Conservation (phyloP, 1,284 basidiomycete species). For the Rhizoctonia solani region DNA sequence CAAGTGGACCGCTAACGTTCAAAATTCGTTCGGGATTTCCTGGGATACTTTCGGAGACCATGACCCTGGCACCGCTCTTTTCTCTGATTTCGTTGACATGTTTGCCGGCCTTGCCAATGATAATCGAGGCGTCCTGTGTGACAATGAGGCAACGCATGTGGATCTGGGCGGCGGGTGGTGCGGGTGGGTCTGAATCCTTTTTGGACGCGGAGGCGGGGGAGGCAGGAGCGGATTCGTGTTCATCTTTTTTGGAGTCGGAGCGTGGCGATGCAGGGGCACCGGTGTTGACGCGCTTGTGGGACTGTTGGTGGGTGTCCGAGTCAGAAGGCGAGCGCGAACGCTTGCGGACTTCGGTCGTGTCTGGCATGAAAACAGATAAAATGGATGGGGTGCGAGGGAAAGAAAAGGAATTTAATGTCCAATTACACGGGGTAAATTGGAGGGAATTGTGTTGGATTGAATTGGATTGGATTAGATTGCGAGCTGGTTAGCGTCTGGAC, state of each 20-base stretch:
- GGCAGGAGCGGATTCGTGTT: constrained; percentile 21
- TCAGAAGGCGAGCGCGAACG: constrained; percentile 84
- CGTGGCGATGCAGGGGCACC: constrained; percentile 61
- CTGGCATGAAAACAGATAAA: constrained; percentile 31
- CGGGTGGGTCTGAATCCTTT: constrained; percentile 47
- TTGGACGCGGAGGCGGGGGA: constrained; percentile 18
- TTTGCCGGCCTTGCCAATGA: constrained; percentile 95
- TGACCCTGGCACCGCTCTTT: constrained; percentile 93
- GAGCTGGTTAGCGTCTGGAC: constrained; percentile 27
- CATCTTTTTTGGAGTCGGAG: constrained; percentile 46
- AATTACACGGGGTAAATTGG: not conserved
- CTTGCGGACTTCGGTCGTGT: constrained; percentile 50
- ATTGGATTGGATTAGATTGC: constrained; percentile 21
- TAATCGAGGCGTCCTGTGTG: constrained; percentile 98
- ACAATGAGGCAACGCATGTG: constrained; percentile 97
- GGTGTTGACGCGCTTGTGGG: constrained; percentile 79
- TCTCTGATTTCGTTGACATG: constrained; percentile 99
- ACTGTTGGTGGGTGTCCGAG: constrained; percentile 68
- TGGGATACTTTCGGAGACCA: constrained; percentile 95
- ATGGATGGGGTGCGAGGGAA: not conserved
- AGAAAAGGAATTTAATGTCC: not conserved
- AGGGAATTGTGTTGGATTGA: not conserved
- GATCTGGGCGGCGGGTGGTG: constrained; percentile 56
- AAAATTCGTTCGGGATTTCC: constrained; percentile 98
- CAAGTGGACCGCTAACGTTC: constrained; percentile 95